Conservation (phyloP, 768 basidiomycete species). For the Stropharia rugosoannulata region DNA sequence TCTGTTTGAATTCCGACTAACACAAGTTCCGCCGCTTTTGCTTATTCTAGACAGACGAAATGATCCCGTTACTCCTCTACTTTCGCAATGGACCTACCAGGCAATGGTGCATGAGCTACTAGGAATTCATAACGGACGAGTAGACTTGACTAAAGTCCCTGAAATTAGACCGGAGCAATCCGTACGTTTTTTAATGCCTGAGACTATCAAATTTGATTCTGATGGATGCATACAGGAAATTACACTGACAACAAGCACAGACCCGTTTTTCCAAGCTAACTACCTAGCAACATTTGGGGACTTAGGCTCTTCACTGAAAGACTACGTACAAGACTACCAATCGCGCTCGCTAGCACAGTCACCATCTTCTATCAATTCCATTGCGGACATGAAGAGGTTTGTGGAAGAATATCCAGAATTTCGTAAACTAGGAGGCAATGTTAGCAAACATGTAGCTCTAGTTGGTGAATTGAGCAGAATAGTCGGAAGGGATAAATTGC, state of each 20-base stretch:
- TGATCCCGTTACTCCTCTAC: slow-evolving; percentile 93
- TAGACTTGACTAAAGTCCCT: slow-evolving; percentile 79
- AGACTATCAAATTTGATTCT: slow-evolving; percentile 4
- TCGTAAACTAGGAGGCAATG: slow-evolving; percentile 93
- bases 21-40: slow-evolving; percentile 84
- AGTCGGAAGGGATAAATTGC: slow-evolving; percentile 79
- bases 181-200: slow-evolving; percentile 33
- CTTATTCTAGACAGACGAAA: slow-evolving; percentile 94
- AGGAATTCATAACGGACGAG: slow-evolving; percentile 92
- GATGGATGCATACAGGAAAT: slow-evolving; percentile 64
- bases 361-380: slow-evolving; percentile 86
- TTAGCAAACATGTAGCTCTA: slow-evolving; percentile 96
- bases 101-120: slow-evolving; percentile 98
- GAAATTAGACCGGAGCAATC: slow-evolving; percentile 85
- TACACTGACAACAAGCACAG: slow-evolving; percentile 86
- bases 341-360: slow-evolving; percentile 75
- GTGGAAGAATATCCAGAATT: slow-evolving; percentile 99
- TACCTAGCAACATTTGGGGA: slow-evolving; percentile 95
- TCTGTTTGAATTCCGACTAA: slow-evolving; percentile 90
- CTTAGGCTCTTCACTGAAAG: slow-evolving; percentile 85
- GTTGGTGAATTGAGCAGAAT: slow-evolving; percentile 95
- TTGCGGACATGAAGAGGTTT: slow-evolving; percentile 94
- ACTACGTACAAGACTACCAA: slow-evolving; percentile 94
- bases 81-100: slow-evolving; percentile 99
- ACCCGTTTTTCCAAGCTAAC: slow-evolving; percentile 91